Percentiles rank a stretch among this genome's conserved stretches.
Evolutionary conservation across 2,329 filamentous ascomycete genomes (phyloP).

Genomic region (Coniochaeta sp.): DNA sequence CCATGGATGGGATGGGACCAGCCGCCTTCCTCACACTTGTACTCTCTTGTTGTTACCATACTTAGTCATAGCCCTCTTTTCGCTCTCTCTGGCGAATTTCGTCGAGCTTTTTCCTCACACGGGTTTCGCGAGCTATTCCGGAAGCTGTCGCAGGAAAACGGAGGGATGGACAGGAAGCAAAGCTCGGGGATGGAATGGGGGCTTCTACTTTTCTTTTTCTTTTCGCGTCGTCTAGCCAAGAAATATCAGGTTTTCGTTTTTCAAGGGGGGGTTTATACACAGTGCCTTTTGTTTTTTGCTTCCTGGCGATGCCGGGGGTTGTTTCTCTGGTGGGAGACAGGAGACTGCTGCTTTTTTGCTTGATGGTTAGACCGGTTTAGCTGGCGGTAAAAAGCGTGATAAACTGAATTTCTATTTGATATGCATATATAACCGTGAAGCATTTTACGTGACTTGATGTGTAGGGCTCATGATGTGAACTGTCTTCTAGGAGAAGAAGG

Average conservation of each 20-base stretch:
- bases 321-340: too few relatives aligned
- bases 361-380: too few relatives aligned
- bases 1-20: not conserved
- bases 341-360: too few relatives aligned
- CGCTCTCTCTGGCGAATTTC: not conserved
- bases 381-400: too few relatives aligned
- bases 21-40: not conserved
- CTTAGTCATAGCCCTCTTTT: conserved; percentile 1
- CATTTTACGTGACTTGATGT: too few relatives aligned
- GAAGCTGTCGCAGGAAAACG: not conserved
- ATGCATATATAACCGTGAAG: too few relatives aligned
- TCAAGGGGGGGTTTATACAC: not conserved
- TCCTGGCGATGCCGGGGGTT: too few relatives aligned
- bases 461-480: too few relatives aligned
- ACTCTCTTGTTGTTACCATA: conserved; percentile 5
- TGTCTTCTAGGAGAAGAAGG: too few relatives aligned
- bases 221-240: not conserved
- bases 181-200: not conserved
- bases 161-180: not conserved
- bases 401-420: too few relatives aligned
- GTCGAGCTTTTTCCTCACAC: not conserved
- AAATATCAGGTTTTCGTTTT: not conserved
- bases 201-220: not conserved
- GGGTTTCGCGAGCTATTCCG: not conserved
- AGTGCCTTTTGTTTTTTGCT: too few relatives aligned